These are phyloP conservation scores for Echinochloa phyllopogon DNA, from an alignment of 176 grass and related monocot species.

Conservation along the genomic window DNA sequence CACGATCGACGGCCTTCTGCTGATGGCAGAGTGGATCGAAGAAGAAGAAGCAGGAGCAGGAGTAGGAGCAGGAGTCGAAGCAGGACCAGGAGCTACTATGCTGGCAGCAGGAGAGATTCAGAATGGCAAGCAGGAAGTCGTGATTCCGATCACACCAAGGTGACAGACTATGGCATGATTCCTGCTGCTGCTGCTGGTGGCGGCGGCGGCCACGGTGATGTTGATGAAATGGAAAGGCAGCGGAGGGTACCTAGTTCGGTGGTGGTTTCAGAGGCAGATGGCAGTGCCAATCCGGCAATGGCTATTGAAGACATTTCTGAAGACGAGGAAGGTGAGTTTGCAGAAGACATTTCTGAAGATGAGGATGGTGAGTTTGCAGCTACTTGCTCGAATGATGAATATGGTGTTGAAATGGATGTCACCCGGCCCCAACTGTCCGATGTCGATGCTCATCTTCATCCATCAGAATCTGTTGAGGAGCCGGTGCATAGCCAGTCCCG, in stretches of 20 bases:
- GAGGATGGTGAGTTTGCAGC: slow-evolving; percentile 32
- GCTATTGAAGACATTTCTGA: slow-evolving; percentile 34
- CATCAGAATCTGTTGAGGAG: slow-evolving; percentile 35
- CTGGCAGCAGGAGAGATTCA: slow-evolving; percentile 34
- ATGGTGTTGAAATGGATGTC: slow-evolving; percentile 37
- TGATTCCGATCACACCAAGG: slow-evolving; percentile 45
- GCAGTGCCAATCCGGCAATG: not conserved
- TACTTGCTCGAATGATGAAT: slow-evolving; percentile 13
- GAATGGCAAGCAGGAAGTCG: slow-evolving; percentile 1
- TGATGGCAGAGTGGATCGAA: slow-evolving; percentile 48
- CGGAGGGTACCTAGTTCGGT: slow-evolving; percentile 21
- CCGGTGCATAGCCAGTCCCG: slow-evolving; percentile 18
- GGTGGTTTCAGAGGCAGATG: slow-evolving; percentile 34
- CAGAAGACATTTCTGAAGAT: slow-evolving; percentile 12
- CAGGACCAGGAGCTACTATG: slow-evolving; percentile 34
- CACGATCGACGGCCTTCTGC: slow-evolving; percentile 40
- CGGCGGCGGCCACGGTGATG: not conserved
- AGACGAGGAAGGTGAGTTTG: slow-evolving; percentile 22
- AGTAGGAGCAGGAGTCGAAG: slow-evolving; percentile 38
- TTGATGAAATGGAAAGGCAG: not conserved
- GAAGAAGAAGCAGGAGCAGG: slow-evolving; percentile 40
- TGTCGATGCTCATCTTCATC: slow-evolving; percentile 52
- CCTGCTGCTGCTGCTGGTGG: not conserved
- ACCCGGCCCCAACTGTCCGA: slow-evolving; percentile 1
- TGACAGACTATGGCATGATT: not conserved